Evolutionary conservation across 169 alveolate species (phyloP), one percentile per base, ranked within the genome.

Genomic region (Babesia sp.): DNA sequence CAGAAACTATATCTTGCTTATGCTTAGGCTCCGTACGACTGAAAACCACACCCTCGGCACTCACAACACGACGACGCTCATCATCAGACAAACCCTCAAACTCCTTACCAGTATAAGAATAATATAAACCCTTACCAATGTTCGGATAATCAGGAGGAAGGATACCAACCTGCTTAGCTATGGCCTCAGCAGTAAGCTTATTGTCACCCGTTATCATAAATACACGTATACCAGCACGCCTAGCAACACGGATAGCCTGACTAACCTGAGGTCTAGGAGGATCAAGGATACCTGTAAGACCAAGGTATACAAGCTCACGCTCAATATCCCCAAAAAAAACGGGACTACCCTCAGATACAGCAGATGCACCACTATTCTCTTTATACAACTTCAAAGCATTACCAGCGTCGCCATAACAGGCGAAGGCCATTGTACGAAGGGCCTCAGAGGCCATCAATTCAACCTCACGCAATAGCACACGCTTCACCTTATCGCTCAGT

Each of bases 191-290:
- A 1, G 99, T 98, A 64, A 93, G 90, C 57, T 96, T 91, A 80
- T 95, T 95, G 91, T 97, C 99, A 0, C 99, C 99, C 8, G 99
- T 98, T 54, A 98, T 97, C 99, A 98, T 98, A 68, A 96, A 93
- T 4, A 98, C 99, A 67, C 97, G 78, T 56, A 98, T 97, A 48
- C 99, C 99, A 2, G 99, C 99, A 42, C 89, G 66, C 48, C 83
- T 94, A 84, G 99, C 98, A 54, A 91, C 91, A 75, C 79, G 82
- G 34, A 98, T 97, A 26, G 99, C 94, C 50, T 69, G 82, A 53
- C 84, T 84, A 18, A 97, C 99, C 84, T 96, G 98, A 22, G 98
- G 97, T 71, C 99, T 90, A 12, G 99, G 99, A 5, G 99, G 99
- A 83, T 98, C 99, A 77, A 93, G 90, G 33, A 98, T 94, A 6